A percentile compares a stretch with the other conserved stretches of the same genome.
These are phyloP conservation scores for Helotiales sp. DNA, from an alignment of 2,329 filamentous ascomycete species.

Conservation along the genomic window DNA sequence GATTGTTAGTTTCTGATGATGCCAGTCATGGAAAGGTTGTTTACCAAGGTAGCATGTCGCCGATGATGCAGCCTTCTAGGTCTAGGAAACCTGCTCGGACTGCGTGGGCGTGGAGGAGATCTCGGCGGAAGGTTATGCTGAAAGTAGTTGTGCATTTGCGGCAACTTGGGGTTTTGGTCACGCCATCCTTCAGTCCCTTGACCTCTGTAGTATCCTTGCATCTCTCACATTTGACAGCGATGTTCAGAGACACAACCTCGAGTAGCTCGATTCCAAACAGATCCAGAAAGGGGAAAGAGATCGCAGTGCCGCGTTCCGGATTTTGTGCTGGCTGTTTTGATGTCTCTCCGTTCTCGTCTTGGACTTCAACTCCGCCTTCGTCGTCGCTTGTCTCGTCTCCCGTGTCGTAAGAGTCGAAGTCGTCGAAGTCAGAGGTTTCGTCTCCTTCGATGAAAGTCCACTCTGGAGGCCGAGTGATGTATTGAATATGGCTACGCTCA, in stretches of 20 bases:
- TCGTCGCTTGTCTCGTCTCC: conserved; percentile 42
- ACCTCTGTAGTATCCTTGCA: conserved; percentile 78
- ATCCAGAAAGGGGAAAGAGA: conserved; percentile 79
- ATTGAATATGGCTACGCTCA: conserved; percentile 68
- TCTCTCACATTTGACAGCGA: conserved; percentile 78
- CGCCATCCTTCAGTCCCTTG: conserved; percentile 64
- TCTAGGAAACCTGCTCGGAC: conserved; percentile 81
- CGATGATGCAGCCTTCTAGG: conserved; percentile 72
- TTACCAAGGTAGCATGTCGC: conserved; percentile 75
- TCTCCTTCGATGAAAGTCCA: conserved; percentile 60
- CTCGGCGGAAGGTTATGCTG: conserved; percentile 62
- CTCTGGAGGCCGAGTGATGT: conserved; percentile 78
- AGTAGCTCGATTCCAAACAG: conserved; percentile 79
- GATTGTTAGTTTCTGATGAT: not conserved
- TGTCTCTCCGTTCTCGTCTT: conserved; percentile 43
- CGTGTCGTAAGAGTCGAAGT: conserved; percentile 50
- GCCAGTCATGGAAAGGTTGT: conserved; percentile 22
- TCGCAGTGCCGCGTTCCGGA: conserved; percentile 71
- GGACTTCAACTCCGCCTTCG: conserved; percentile 50
- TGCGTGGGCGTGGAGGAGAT: conserved; percentile 75
- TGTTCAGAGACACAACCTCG: conserved; percentile 67
- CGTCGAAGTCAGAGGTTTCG: conserved; percentile 52
- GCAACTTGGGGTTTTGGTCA: conserved; percentile 58
- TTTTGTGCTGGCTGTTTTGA: conserved; percentile 29
- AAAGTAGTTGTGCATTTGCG: conserved; percentile 62